Conservation (phyloP, 78 protist genomes). For the Dictyostelium brefeldianum region DNA sequence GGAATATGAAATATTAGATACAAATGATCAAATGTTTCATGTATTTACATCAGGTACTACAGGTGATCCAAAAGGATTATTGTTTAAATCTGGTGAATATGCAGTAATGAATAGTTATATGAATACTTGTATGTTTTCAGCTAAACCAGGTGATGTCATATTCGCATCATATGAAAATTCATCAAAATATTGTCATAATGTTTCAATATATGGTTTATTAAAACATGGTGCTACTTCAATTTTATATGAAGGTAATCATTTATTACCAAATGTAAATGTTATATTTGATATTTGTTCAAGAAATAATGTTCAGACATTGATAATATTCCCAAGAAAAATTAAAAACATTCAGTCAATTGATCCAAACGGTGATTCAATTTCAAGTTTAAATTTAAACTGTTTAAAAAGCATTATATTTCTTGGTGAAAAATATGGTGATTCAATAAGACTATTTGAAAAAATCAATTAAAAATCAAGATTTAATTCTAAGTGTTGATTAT, state of each 20-base stretch:
- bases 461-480: background rate
- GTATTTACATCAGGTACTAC: background rate
- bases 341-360: background rate
- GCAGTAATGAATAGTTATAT: background rate
- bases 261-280: background rate
- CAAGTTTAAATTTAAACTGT: background rate
- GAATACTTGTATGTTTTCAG: background rate
- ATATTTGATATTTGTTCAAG: background rate
- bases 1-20: background rate
- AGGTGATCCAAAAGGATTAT: background rate
- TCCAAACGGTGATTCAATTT: background rate
- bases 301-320: background rate
- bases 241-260: too few species aligned
- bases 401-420: background rate
- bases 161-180: background rate
- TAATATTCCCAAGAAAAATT: background rate
- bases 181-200: background rate
- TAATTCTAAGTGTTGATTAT: slow-evolving; percentile 27
- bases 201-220: too few species aligned
- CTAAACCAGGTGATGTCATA: background rate
- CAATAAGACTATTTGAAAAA: background rate
- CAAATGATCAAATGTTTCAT: background rate
- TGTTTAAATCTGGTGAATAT: background rate
- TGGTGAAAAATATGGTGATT: background rate
- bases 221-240: too few species aligned